phyloP scores from a whole-genome alignment of 768 basidiomycete genomes.

The Royoungia palumana region DNA sequence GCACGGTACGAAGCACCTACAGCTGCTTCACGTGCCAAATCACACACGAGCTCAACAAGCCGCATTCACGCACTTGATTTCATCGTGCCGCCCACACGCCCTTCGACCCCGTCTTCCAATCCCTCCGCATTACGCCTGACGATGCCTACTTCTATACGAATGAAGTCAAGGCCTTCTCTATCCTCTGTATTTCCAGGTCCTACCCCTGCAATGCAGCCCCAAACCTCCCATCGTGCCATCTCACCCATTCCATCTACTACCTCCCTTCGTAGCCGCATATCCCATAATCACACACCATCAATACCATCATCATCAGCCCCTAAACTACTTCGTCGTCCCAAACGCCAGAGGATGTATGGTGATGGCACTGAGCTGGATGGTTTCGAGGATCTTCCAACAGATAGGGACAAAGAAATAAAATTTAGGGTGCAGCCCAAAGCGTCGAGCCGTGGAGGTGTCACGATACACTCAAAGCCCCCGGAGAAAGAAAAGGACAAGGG shows the following conservation, averaged over 20 bases:
- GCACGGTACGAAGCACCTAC: slow-evolving; percentile 75
- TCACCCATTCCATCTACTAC: slow-evolving; percentile 60
- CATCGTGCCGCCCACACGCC: slow-evolving; percentile 71
- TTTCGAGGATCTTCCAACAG: slow-evolving; percentile 84
- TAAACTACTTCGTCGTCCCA: slow-evolving; percentile 72
- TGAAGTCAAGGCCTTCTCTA: slow-evolving; percentile 71
- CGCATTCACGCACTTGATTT: slow-evolving; percentile 58
- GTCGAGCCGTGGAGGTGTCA: slow-evolving; percentile 54
- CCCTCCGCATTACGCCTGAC: slow-evolving; percentile 76
- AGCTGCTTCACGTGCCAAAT: slow-evolving; percentile 76
- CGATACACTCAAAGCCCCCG: slow-evolving; percentile 41
- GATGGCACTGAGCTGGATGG: slow-evolving; percentile 89
- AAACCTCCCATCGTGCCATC: slow-evolving; percentile 44
- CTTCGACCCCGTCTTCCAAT: slow-evolving; percentile 77
- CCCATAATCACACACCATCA: slow-evolving; percentile 26
- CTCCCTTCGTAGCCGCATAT: slow-evolving; percentile 41
- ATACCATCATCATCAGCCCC: slow-evolving; percentile 48
- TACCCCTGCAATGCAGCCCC: slow-evolving; percentile 32
- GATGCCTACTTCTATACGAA: slow-evolving; percentile 78
- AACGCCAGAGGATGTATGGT: slow-evolving; percentile 72
- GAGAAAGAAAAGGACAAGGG: slow-evolving; percentile 40
- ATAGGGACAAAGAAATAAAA: slow-evolving; percentile 74
- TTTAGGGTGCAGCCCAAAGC: slow-evolving; percentile 74
- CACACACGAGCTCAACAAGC: slow-evolving; percentile 61
- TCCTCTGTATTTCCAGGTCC: slow-evolving; percentile 67